Evolutionary conservation across 495 filamentous ascomycete genomes (phyloP).

Genomic region (Annulohypoxylon moriforme): DNA sequence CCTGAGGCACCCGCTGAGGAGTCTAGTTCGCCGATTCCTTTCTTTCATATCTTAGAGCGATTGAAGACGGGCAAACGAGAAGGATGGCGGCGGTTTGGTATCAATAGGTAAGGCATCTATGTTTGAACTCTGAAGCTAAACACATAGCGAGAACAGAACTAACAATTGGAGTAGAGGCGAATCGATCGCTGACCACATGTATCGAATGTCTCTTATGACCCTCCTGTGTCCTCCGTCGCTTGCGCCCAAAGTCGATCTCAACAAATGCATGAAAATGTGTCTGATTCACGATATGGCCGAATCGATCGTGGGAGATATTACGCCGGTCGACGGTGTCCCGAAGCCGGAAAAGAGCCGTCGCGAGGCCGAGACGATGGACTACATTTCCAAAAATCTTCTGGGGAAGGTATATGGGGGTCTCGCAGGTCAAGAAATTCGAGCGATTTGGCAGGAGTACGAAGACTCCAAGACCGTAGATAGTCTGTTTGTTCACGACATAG

Average conservation of each 20-base stretch:
- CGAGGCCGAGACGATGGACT: conserved; percentile 90
- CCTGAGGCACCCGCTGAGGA: conserved; percentile 64
- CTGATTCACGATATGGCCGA: conserved; percentile 98
- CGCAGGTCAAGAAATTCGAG: conserved; percentile 74
- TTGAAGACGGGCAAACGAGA: conserved; percentile 96
- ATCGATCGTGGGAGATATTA: conserved; percentile 93
- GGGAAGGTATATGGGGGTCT: conserved; percentile 76
- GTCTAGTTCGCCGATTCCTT: conserved; percentile 80
- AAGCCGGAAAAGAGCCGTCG: conserved; percentile 86
- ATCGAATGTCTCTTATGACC: conserved; percentile 96
- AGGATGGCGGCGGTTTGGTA: conserved; percentile 91
- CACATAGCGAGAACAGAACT: conserved; percentile 5
- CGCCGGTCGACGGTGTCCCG: conserved; percentile 79
- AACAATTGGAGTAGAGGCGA: conserved; percentile 62
- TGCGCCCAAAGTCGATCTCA: conserved; percentile 74
- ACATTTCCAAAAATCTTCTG: conserved; percentile 76
- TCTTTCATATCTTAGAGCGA: conserved; percentile 92
- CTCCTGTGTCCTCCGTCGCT: conserved; percentile 90
- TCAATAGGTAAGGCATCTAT: conserved; percentile 63
- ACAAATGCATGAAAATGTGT: conserved; percentile 90
- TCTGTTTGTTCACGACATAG: conserved; percentile 93
- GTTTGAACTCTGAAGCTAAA: not conserved
- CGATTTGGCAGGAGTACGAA: conserved; percentile 94
- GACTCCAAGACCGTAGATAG: conserved; percentile 83
- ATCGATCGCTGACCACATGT: conserved; percentile 98